Conservation (phyloP, 2,329 filamentous ascomycete genomes). For the Cryphonectria nitschkei region DNA sequence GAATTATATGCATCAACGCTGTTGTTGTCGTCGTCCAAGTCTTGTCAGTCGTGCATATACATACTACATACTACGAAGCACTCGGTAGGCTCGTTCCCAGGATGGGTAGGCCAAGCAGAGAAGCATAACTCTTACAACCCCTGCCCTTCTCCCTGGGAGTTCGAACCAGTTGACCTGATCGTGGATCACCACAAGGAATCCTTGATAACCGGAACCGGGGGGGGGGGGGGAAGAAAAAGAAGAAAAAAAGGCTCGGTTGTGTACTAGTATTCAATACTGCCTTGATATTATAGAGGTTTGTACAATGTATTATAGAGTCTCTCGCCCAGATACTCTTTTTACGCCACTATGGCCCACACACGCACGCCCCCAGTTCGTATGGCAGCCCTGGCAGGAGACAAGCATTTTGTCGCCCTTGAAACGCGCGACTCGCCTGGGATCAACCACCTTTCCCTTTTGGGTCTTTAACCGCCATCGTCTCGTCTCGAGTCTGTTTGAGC, state of each 20-base stretch:
- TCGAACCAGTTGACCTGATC: too few relatives aligned
- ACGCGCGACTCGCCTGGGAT: constrained; percentile 13
- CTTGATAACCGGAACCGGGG: background rate
- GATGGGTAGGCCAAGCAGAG: too few relatives aligned
- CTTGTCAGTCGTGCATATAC: background rate
- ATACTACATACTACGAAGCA: too few relatives aligned
- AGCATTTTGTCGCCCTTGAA: background rate
- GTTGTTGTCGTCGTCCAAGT: background rate
- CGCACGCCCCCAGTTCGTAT: constrained; percentile 6
- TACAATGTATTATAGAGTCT: background rate
- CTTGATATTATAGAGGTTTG: background rate
- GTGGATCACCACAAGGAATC: background rate
- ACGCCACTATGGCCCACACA: background rate
- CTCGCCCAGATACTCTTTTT: too few relatives aligned
- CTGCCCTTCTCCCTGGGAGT: too few relatives aligned
- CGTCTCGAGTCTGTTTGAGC: constrained; percentile 27
- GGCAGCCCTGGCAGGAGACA: background rate
- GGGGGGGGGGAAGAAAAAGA: too few relatives aligned
- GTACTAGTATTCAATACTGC: too few relatives aligned
- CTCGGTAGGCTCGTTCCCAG: too few relatives aligned
- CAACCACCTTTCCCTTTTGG: background rate
- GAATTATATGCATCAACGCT: background rate
- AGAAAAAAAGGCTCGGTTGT: too few relatives aligned
- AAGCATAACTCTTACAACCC: too few relatives aligned
- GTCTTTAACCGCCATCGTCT: constrained; percentile 1